Conservation (phyloP, 345 rosid species). For the Gossypium sturtianum region DNA sequence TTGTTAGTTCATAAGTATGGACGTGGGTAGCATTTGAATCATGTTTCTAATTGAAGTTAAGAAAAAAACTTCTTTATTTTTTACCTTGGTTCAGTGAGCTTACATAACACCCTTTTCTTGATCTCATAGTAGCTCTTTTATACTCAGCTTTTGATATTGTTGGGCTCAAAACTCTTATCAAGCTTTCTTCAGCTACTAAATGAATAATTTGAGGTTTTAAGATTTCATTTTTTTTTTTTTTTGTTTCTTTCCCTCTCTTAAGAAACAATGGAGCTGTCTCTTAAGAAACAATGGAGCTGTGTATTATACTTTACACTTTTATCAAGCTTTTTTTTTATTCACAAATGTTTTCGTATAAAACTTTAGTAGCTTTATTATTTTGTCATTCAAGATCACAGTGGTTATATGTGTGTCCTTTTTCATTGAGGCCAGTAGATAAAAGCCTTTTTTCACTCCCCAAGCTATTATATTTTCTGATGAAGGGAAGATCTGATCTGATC, state of each 20-base stretch:
- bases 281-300: neutral
- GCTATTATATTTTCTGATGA: neutral
- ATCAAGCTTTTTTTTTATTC: neutral
- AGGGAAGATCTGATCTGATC: neutral
- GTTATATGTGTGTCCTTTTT: neutral
- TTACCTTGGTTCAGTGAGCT: neutral
- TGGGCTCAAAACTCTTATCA: neutral
- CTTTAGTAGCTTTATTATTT: neutral
- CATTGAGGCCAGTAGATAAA: neutral
- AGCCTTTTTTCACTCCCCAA: neutral
- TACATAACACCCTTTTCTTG: neutral
- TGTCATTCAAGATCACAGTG: neutral
- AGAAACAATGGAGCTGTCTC: slow-evolving; percentile 2
- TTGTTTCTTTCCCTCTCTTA: neutral
- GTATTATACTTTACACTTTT: too few relatives aligned
- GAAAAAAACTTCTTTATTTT: neutral
- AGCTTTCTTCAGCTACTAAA: slow-evolving; percentile 4
- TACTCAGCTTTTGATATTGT: neutral
- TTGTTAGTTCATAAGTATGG: neutral
- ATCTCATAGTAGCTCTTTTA: neutral
- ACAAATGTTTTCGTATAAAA: neutral
- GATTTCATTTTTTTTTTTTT: neutral
- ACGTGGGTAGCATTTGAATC: neutral
- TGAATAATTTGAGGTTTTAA: neutral
- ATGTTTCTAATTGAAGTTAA: neutral